phyloP scores from a whole-genome alignment of 2,329 filamentous ascomycete species.

The Chaetothyriales sp. region DNA sequence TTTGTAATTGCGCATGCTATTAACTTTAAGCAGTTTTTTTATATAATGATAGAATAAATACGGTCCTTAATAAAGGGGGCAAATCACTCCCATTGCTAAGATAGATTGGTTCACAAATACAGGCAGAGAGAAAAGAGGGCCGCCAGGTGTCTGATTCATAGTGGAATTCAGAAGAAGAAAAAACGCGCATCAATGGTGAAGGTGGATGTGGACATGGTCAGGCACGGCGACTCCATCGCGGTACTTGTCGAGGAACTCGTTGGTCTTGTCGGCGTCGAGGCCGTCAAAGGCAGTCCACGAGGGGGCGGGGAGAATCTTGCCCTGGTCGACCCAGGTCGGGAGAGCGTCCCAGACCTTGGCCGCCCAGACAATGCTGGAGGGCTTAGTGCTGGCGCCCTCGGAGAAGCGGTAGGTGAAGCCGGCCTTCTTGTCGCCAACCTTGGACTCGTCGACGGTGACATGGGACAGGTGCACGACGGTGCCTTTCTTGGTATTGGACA shows the following conservation, averaged over 20 bases:
- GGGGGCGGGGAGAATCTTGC: constrained; percentile 11
- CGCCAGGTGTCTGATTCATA: no score
- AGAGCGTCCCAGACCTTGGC: constrained; percentile 22
- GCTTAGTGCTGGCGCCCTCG: constrained; percentile 13
- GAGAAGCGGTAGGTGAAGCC: constrained; percentile 22
- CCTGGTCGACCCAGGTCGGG: constrained; percentile 19
- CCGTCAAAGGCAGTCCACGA: constrained; percentile 20
- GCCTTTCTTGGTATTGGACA: constrained; percentile 25
- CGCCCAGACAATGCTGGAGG: not conserved
- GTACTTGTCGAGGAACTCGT: constrained; percentile 27
- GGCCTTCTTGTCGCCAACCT: constrained; percentile 20
- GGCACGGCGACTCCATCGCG: constrained; percentile 18
- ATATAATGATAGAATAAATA: no score
- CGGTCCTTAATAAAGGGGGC: no score
- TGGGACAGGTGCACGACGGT: constrained; percentile 17
- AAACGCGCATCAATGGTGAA: not conserved
- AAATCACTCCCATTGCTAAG: no score
- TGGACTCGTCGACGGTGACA: constrained; percentile 16
- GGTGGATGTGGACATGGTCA: not conserved
- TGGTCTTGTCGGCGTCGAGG: constrained; percentile 22
- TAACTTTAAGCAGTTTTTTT: no score
- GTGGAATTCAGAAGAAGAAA: no score
- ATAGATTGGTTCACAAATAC: no score
- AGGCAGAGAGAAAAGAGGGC: no score
- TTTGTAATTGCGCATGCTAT: no score